Evolutionary conservation across 163 green algal genomes (phyloP).

Genomic region (Chlorella variabilis): DNA sequence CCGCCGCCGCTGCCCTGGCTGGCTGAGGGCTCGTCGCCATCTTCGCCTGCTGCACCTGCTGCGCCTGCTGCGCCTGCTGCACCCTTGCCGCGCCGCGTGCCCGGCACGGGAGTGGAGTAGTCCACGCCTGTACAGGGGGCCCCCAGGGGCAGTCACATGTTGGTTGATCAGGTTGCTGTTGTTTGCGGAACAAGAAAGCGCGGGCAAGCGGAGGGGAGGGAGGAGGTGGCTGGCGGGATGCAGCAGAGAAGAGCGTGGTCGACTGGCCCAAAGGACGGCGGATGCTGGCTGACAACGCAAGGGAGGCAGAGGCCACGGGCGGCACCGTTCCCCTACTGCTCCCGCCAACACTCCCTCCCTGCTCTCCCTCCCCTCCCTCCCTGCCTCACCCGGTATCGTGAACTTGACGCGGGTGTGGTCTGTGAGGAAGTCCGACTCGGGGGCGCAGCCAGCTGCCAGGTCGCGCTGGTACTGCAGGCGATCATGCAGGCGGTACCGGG

Average conservation of each 20-base stretch:
- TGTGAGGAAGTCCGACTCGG: slow-evolving; percentile 41
- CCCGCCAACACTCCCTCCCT: no score
- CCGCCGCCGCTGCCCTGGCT: neutral
- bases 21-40: neutral
- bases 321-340: no score
- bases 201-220: no score
- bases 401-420: slow-evolving; percentile 41
- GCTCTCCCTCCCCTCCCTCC: no score
- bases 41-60: neutral
- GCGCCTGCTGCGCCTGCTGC: neutral
- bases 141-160: no score
- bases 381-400: slow-evolving; percentile 27
- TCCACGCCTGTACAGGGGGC: neutral
- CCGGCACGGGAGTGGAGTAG: neutral
- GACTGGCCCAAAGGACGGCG: no score
- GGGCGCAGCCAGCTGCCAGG: slow-evolving; percentile 42
- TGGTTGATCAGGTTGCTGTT: no score
- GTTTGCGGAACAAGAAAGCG: no score
- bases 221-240: no score
- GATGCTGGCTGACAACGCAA: no score
- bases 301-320: no score
- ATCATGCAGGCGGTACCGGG: neutral
- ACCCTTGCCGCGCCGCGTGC: neutral
- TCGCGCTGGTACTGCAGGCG: slow-evolving; percentile 51
- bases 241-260: no score